These are phyloP conservation scores for Pseudopithomyces maydicus DNA, from an alignment of 2,329 filamentous ascomycete species.

Conservation along the genomic window DNA sequence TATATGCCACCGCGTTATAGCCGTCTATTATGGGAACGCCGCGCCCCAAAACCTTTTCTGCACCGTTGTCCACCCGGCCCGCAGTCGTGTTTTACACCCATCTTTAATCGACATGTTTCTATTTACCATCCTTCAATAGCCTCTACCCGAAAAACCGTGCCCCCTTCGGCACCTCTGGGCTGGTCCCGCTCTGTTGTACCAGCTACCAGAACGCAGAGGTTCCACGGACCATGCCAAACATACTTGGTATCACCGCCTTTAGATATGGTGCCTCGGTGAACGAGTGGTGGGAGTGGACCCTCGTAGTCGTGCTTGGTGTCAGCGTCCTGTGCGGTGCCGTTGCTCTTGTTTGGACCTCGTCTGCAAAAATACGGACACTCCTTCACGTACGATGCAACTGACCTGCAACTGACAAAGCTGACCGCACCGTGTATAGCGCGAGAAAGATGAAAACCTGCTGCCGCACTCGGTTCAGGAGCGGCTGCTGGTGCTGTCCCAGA, in stretches of 20 bases:
- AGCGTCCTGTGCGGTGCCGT: conserved; percentile 34
- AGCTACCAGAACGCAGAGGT: conserved; percentile 6
- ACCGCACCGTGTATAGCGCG: conserved; percentile 22
- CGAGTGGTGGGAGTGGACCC: conserved; percentile 41
- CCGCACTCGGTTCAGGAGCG: conserved; percentile 37
- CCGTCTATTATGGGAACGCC: conserved; percentile 25
- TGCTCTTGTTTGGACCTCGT: conserved; percentile 33
- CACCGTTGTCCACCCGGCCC: conserved; percentile 7
- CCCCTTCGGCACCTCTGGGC: conserved; percentile 12
- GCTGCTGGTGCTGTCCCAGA: conserved; percentile 31
- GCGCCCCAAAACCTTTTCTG: conserved; percentile 14
- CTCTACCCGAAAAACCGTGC: conserved; percentile 14
- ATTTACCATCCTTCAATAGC: conserved; percentile 15
- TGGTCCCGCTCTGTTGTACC: conserved; percentile 6
- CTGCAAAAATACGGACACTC: conserved; percentile 21
- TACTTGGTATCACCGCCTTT: conserved; percentile 39
- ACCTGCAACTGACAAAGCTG: background rate
- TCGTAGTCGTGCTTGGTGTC: conserved; percentile 37
- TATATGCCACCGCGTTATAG: conserved; percentile 15
- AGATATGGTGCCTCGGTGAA: conserved; percentile 22
- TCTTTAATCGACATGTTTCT: conserved; percentile 14
- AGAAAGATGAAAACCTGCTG: conserved; percentile 19
- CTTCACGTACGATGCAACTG: conserved; percentile 23
- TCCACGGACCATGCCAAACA: conserved; percentile 26
- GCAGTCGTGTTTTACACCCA: conserved; percentile 12